Conservation (phyloP, 495 filamentous ascomycete species). For the Aspergillus taichungensis region DNA sequence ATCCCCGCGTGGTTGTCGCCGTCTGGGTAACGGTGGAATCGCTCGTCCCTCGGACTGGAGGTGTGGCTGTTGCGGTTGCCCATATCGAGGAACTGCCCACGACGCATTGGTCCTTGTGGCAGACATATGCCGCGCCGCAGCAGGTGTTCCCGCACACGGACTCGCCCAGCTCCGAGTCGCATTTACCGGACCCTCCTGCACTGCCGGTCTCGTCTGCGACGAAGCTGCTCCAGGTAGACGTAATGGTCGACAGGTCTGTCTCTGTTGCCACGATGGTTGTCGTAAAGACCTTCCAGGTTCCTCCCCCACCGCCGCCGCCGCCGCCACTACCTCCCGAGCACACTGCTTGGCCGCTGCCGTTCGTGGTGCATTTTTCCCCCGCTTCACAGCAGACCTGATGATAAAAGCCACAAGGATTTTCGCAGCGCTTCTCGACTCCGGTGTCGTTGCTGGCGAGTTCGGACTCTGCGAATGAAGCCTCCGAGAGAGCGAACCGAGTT, state of each 20-base stretch:
- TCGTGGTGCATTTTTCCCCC: constrained; percentile 55
- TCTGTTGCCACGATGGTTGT: constrained; percentile 56
- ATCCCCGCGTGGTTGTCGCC: constrained; percentile 51
- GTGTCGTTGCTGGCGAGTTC: constrained; percentile 4
- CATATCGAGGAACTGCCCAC: constrained; percentile 30
- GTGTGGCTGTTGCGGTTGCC: constrained; percentile 34
- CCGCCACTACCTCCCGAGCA: constrained; percentile 31
- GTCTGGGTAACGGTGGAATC: constrained; percentile 49
- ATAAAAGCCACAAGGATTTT: constrained; percentile 58
- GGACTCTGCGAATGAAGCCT: constrained; percentile 29
- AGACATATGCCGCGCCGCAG: constrained; percentile 65
- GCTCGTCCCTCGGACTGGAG: constrained; percentile 65
- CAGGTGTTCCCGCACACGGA: constrained; percentile 64
- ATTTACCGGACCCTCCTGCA: constrained; percentile 28
- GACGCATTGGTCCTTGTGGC: constrained; percentile 35
- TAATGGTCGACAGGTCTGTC: constrained; percentile 57
- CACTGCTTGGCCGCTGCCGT: constrained; percentile 44
- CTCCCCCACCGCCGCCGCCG: constrained; percentile 10
- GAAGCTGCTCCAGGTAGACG: constrained; percentile 55
- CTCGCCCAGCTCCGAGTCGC: constrained; percentile 51
- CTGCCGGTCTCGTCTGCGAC: constrained; percentile 25
- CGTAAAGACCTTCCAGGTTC: constrained; percentile 50
- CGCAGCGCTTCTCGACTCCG: constrained; percentile 43
- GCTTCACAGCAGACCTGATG: constrained; percentile 58
- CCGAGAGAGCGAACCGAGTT: constrained; percentile 14